Conservation (phyloP, 179 eudicot species). For the Amaranthus tricolor region DNA sequence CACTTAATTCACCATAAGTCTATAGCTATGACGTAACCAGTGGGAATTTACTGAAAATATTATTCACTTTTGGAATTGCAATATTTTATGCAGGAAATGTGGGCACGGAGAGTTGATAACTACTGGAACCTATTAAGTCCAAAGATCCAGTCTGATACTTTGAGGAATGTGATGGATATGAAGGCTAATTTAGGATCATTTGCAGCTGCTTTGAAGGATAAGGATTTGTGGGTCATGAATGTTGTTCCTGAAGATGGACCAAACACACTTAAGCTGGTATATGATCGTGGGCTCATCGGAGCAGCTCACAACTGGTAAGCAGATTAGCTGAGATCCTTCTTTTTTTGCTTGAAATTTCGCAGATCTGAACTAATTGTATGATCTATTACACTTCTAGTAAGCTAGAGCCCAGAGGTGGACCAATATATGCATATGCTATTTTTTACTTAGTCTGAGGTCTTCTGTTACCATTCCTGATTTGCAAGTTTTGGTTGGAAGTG, state of each 20-base stretch:
- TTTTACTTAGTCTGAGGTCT: too few relatives aligned
- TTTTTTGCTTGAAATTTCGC: background rate
- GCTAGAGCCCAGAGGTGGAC: background rate
- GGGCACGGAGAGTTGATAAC: slow-evolving; percentile 77
- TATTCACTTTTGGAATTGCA: too few relatives aligned
- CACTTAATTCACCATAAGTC: background rate
- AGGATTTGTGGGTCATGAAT: slow-evolving; percentile 98
- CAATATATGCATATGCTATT: too few relatives aligned
- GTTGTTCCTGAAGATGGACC: slow-evolving; percentile 92
- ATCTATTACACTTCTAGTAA: background rate
- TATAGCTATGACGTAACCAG: too few relatives aligned
- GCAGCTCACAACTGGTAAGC: slow-evolving; percentile 77
- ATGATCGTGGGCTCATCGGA: slow-evolving; percentile 94
- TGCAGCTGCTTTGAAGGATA: slow-evolving; percentile 88
- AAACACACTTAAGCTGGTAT: slow-evolving; percentile 79
- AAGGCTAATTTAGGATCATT: slow-evolving; percentile 92
- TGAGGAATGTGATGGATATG: slow-evolving; percentile 97
- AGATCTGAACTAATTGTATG: background rate
- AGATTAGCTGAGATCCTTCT: background rate
- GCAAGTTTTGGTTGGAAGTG: background rate
- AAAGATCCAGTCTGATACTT: slow-evolving; percentile 65
- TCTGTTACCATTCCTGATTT: background rate
- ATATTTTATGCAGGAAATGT: slow-evolving; percentile 54
- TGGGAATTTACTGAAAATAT: too few relatives aligned
- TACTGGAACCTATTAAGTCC: slow-evolving; percentile 82